Conservation (phyloP, 2,329 filamentous ascomycete genomes). For the Epichloe uncinata region DNA sequence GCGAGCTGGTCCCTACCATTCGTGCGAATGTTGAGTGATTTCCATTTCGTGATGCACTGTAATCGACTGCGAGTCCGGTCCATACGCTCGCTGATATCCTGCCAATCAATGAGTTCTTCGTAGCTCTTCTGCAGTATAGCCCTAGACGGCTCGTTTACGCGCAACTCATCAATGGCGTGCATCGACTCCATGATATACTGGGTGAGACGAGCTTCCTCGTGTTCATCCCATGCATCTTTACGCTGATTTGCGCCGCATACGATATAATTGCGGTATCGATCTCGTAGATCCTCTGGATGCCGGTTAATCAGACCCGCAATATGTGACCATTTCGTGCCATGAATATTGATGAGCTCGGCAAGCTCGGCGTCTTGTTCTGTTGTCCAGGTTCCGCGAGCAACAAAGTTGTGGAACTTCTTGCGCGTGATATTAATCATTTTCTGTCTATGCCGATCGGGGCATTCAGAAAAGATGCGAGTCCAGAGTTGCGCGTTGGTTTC, state of each 20-base stretch:
- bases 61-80: conserved; percentile 46
- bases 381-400: conserved; percentile 36
- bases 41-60: conserved; percentile 59
- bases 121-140: conserved; percentile 26
- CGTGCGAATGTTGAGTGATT: conserved; percentile 25
- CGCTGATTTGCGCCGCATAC: conserved; percentile 40
- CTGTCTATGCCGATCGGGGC: conserved; percentile 36
- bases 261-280: conserved; percentile 57
- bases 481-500: conserved; percentile 33
- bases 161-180: conserved; percentile 28
- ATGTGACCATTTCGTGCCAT: conserved; percentile 42
- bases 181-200: conserved; percentile 40
- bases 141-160: conserved; percentile 19
- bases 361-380: conserved; percentile 24
- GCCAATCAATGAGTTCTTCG: conserved; percentile 50
- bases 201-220: conserved; percentile 43
- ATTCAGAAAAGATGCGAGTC: conserved; percentile 31
- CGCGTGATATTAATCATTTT: conserved; percentile 44
- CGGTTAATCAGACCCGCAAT: conserved; percentile 52
- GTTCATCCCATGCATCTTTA: conserved; percentile 43
- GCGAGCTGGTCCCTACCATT: conserved; percentile 20
- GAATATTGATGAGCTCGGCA: conserved; percentile 19
- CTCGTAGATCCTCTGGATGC: conserved; percentile 50
- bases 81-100: conserved; percentile 49
- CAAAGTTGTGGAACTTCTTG: conserved; percentile 52